Percentiles rank a stretch among this genome's conserved stretches.
phyloP scores from a whole-genome alignment of 2,329 filamentous ascomycete genomes.

The Lecanoromycetidae sp. region DNA sequence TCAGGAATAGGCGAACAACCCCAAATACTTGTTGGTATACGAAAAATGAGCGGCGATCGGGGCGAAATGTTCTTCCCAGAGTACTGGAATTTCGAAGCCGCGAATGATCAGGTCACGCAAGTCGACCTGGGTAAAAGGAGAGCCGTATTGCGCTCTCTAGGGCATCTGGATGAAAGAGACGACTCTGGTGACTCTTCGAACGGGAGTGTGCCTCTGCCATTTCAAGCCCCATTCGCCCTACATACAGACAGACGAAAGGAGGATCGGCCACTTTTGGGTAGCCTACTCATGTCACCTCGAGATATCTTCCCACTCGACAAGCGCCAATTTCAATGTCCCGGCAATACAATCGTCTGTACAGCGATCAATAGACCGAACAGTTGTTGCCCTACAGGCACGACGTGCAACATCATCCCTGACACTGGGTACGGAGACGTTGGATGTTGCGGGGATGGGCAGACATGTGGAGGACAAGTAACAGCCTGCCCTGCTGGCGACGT shows the following conservation, averaged over 20 bases:
- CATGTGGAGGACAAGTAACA: conserved; percentile 40
- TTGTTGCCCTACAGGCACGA: conserved; percentile 43
- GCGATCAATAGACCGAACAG: conserved; percentile 45
- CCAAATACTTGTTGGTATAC: conserved; percentile 22
- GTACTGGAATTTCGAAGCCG: conserved; percentile 28
- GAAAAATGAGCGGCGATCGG: conserved; percentile 35
- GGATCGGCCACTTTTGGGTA: conserved; percentile 6
- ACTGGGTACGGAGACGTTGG: conserved; percentile 45
- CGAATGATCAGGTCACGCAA: background rate
- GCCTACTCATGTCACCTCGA: conserved; percentile 14
- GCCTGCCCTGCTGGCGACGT: conserved; percentile 41
- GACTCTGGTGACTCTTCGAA: background rate
- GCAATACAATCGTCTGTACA: conserved; percentile 41
- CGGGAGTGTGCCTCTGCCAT: conserved; percentile 2
- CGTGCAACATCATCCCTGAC: conserved; percentile 42
- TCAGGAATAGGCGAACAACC: background rate
- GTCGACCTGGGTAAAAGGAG: background rate
- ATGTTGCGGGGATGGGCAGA: conserved; percentile 45
- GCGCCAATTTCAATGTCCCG: conserved; percentile 46
- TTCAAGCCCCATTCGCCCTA: conserved; percentile 20
- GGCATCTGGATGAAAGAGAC: background rate
- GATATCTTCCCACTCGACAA: conserved; percentile 19
- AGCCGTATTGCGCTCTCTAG: background rate
- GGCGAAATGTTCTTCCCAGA: conserved; percentile 38
- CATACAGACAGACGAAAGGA: conserved; percentile 15